Conservation (phyloP, 2,329 filamentous ascomycete species). For the Rutstroemia sp. region DNA sequence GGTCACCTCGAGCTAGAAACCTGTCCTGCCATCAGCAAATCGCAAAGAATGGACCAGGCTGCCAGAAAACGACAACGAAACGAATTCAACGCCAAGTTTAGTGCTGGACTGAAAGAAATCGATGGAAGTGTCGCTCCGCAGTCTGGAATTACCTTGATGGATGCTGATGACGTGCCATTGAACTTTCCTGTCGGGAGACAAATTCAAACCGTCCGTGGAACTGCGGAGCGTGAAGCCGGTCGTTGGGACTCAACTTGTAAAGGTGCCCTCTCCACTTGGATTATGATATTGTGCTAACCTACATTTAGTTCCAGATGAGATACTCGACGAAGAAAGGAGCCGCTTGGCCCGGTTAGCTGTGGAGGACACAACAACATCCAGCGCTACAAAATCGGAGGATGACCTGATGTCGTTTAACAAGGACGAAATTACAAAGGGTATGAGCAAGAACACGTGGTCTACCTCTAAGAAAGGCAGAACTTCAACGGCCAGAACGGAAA, state of each 20-base stretch:
- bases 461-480: background rate
- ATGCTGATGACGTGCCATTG: background rate
- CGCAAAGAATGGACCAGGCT: background rate
- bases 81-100: conserved; percentile 4
- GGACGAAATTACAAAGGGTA: conserved; percentile 1
- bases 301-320: conserved; percentile 1
- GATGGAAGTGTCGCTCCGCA: background rate
- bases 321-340: background rate
- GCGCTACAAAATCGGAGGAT: conserved; percentile 5
- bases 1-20: conserved; percentile 7
- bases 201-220: background rate
- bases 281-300: background rate
- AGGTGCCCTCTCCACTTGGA: no score
- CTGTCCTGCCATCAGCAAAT: background rate
- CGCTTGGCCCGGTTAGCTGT: background rate
- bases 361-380: background rate
- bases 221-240: background rate
- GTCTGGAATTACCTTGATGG: background rate
- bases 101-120: conserved; percentile 1
- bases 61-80: conserved; percentile 3
- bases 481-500: background rate
- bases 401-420: conserved; percentile 11
- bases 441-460: conserved; percentile 2
- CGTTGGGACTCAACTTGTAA: conserved; percentile 6
- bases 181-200: background rate